phyloP scores from a whole-genome alignment of 495 filamentous ascomycete genomes.

The Oidiodendron maius region DNA sequence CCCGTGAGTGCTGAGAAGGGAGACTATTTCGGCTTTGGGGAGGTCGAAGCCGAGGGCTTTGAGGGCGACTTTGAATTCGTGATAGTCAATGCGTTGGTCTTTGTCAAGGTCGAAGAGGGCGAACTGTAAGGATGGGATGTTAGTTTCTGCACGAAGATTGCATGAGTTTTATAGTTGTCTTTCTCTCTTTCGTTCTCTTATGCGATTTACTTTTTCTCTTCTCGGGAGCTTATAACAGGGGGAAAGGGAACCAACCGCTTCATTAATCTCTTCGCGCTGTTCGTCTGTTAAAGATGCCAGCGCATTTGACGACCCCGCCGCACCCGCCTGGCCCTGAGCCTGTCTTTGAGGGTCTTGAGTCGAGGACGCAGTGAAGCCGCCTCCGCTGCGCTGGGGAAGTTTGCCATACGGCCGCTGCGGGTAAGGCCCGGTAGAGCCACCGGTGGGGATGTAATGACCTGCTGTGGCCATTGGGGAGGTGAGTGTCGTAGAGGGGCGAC shows the following conservation, averaged over 20 bases:
- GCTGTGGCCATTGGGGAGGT: too few species aligned
- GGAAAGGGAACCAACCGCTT: slow-evolving; percentile 58
- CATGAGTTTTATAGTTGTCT: too few species aligned
- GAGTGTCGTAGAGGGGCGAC: too few species aligned
- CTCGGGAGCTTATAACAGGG: background rate
- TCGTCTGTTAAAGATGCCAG: slow-evolving; percentile 62
- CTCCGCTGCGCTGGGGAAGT: slow-evolving; percentile 19
- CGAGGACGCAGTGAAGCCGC: slow-evolving; percentile 6
- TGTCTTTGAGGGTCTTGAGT: slow-evolving; percentile 15
- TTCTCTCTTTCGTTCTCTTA: slow-evolving; percentile 4
- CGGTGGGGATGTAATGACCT: too few species aligned
- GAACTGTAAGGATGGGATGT: slow-evolving; percentile 51
- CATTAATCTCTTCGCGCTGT: slow-evolving; percentile 82
- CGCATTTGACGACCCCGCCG: slow-evolving; percentile 18
- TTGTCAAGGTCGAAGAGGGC: slow-evolving; percentile 96
- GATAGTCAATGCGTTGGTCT: slow-evolving; percentile 90
- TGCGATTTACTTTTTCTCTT: background rate
- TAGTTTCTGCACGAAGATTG: too few species aligned
- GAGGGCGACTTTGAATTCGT: slow-evolving; percentile 95
- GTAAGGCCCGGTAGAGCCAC: too few species aligned
- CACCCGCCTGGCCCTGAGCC: slow-evolving; percentile 20
- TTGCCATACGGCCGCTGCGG: slow-evolving; percentile 19
- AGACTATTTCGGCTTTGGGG: slow-evolving; percentile 73
- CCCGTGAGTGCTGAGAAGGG: slow-evolving; percentile 68
- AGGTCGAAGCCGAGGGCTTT: slow-evolving; percentile 93